These are phyloP conservation scores for Aristolochia contorta DNA, from an alignment of 164 flowering plant genomes.

Conservation along the genomic window DNA sequence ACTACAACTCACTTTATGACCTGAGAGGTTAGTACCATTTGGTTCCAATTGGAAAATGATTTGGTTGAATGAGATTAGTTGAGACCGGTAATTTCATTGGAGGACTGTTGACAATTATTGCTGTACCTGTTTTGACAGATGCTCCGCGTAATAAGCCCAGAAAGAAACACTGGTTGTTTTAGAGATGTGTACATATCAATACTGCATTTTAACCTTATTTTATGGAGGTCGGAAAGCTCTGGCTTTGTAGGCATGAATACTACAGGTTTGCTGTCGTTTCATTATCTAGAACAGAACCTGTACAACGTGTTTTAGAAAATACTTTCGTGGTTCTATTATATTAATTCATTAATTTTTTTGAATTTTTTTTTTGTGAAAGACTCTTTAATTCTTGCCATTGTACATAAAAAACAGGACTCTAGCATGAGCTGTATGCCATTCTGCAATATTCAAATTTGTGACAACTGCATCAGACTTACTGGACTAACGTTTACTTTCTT, in stretches of 20 bases:
- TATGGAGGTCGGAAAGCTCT: not conserved
- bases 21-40: conserved; percentile 39
- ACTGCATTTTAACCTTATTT: not conserved
- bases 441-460: no score
- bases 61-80: not conserved
- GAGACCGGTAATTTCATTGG: not conserved
- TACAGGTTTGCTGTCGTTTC: not conserved
- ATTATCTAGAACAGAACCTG: no score
- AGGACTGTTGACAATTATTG: not conserved
- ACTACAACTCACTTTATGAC: conserved; percentile 84
- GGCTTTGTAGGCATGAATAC: not conserved
- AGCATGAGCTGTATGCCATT: no score
- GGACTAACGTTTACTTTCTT: no score
- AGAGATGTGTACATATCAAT: conserved; percentile 5
- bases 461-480: no score
- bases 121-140: conserved; percentile 25
- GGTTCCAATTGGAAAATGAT: no score
- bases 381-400: no score
- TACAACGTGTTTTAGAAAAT: no score
- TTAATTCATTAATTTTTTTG: no score
- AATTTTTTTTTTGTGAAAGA: no score
- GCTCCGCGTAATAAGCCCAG: conserved; percentile 48
- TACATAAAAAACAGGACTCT: no score
- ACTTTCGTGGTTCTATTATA: no score
- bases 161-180: conserved; percentile 87